phyloP scores from a whole-genome alignment of 2,329 filamentous ascomycete genomes.

The Fusarium sp. region DNA sequence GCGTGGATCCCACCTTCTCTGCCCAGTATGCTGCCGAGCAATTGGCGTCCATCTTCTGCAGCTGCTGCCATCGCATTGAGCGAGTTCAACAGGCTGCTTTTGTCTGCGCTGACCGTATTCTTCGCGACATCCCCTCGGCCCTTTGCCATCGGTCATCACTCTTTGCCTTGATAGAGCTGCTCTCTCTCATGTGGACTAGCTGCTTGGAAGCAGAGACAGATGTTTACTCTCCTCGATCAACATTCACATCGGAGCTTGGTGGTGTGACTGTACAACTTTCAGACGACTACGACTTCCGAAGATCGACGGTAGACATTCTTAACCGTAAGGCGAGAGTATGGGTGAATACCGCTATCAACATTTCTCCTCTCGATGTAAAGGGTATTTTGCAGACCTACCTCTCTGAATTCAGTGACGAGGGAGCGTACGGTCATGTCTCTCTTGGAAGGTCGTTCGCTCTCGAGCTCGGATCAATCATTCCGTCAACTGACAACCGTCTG shows the following conservation, averaged over 20 bases:
- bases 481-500: conserved; percentile 85
- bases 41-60: conserved; percentile 84
- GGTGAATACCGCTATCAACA: conserved; percentile 82
- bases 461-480: conserved; percentile 89
- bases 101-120: conserved; percentile 84
- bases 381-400: conserved; percentile 95
- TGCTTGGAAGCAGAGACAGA: conserved; percentile 96
- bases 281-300: conserved; percentile 87
- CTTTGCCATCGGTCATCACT: conserved; percentile 90
- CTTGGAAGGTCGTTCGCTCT: conserved; percentile 93
- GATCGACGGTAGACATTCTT: conserved; percentile 80
- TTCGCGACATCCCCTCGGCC: conserved; percentile 85
- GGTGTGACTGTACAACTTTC: conserved; percentile 90
- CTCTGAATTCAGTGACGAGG: conserved; percentile 93
- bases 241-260: conserved; percentile 80
- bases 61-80: conserved; percentile 93
- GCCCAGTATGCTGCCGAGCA: conserved; percentile 91
- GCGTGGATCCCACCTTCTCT: conserved; percentile 81
- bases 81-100: conserved; percentile 90
- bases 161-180: conserved; percentile 89
- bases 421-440: conserved; percentile 89
- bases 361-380: conserved; percentile 93
- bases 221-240: conserved; percentile 87
- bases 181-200: conserved; percentile 94
- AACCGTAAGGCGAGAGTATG: conserved; percentile 81